These are phyloP conservation scores for Fagus sylvatica DNA, from an alignment of 306 rosid genomes.

Conservation along the genomic window DNA sequence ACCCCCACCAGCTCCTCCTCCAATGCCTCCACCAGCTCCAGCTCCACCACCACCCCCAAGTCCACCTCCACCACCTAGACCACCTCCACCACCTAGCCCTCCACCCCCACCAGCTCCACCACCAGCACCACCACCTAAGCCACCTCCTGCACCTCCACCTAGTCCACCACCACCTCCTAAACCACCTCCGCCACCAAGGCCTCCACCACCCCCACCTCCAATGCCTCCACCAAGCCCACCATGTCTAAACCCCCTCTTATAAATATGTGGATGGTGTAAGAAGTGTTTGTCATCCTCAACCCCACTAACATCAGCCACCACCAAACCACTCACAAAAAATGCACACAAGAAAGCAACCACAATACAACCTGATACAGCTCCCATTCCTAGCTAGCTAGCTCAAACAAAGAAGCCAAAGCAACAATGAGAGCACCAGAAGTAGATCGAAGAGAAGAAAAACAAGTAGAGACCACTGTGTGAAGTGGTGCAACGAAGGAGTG, in stretches of 20 bases:
- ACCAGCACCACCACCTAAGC: conserved; percentile 34
- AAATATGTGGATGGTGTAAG: conserved; percentile 23
- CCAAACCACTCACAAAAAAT: conserved; percentile 27
- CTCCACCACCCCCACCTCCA: conserved; percentile 33
- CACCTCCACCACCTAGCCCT: background rate
- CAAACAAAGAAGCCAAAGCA: background rate
- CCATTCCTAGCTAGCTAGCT: conserved; percentile 25
- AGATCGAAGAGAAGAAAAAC: background rate
- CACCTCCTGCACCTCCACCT: conserved; percentile 32
- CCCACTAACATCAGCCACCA: conserved; percentile 24
- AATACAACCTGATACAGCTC: conserved; percentile 13
- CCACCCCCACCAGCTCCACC: conserved; percentile 29
- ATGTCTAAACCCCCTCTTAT: conserved; percentile 28
- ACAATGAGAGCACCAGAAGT: background rate
- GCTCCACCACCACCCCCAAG: conserved; percentile 30
- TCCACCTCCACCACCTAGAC: conserved; percentile 31
- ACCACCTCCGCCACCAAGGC: conserved; percentile 22
- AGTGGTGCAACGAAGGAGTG: conserved; percentile 2
- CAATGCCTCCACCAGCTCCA: conserved; percentile 28
- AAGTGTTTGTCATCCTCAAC: conserved; percentile 36
- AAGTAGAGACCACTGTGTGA: background rate
- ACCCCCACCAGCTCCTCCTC: conserved; percentile 32
- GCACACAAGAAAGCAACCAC: conserved; percentile 25
- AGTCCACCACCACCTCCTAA: conserved; percentile 18
- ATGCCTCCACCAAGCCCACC: conserved; percentile 33